Conservation (phyloP, 1,284 basidiomycete species). For the Mixia osmundae region DNA sequence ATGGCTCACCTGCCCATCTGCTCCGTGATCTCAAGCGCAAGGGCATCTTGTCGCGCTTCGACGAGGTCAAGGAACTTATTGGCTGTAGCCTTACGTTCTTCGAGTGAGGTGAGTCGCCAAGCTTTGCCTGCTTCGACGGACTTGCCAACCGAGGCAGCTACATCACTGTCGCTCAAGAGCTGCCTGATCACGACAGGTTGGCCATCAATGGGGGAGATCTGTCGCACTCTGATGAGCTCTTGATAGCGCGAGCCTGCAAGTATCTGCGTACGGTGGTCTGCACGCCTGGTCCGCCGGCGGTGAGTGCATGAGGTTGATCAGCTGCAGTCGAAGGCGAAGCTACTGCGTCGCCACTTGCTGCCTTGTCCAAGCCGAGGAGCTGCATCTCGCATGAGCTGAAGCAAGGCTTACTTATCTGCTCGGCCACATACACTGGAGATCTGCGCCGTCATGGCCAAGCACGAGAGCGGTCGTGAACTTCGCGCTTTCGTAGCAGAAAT, state of each 20-base stretch:
- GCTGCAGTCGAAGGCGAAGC: too few relatives aligned
- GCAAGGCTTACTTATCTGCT: too few relatives aligned
- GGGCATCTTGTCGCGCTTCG: constrained; percentile 38
- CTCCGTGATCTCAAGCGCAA: constrained; percentile 46
- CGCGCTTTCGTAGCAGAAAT: too few relatives aligned
- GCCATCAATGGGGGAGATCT: constrained; percentile 11
- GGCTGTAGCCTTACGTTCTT: constrained; percentile 47
- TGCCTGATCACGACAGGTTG: constrained; percentile 7
- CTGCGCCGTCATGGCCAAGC: too few relatives aligned
- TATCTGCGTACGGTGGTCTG: neutral
- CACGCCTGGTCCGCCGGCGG: too few relatives aligned
- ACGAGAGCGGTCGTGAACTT: too few relatives aligned
- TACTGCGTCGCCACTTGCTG: too few relatives aligned
- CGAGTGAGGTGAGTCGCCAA: constrained; percentile 36
- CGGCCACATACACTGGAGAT: too few relatives aligned
- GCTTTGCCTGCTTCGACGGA: constrained; percentile 7
- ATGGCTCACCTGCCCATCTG: constrained; percentile 82
- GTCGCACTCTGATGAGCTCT: neutral
- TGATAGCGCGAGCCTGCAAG: neutral
- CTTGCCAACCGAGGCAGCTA: constrained; percentile 4
- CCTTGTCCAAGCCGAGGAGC: too few relatives aligned
- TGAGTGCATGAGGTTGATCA: too few relatives aligned
- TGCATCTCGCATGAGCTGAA: too few relatives aligned
- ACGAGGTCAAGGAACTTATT: constrained; percentile 56
- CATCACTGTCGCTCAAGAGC: constrained; percentile 4